phyloP scores from a whole-genome alignment of 2,329 filamentous ascomycete genomes.

The Epichloe coenophiala region DNA sequence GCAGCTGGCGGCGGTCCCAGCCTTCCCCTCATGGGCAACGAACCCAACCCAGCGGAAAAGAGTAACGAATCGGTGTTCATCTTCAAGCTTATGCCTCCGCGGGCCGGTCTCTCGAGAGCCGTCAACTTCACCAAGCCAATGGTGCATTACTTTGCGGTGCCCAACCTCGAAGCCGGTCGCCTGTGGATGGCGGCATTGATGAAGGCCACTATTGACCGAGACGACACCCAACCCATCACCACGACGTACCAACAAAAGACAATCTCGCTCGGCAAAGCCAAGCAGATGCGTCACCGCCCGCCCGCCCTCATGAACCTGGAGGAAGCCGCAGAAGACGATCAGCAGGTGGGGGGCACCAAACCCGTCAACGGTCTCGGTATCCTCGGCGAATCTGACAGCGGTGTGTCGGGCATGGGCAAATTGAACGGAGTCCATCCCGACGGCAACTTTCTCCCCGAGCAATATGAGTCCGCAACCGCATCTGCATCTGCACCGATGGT shows the following conservation, averaged over 20 bases:
- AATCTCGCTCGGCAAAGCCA: constrained; percentile 80
- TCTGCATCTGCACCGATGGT: constrained; percentile 9
- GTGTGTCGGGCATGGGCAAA: constrained; percentile 29
- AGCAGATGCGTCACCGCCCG: constrained; percentile 75
- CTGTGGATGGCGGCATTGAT: constrained; percentile 98
- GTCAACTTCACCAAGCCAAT: constrained; percentile 97
- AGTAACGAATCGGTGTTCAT: constrained; percentile 72
- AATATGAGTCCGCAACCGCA: constrained; percentile 7
- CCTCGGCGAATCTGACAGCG: constrained; percentile 29
- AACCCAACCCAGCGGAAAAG: constrained; percentile 25
- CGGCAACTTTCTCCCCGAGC: constrained; percentile 8
- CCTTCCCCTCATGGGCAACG: constrained; percentile 35
- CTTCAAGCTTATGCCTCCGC: constrained; percentile 91
- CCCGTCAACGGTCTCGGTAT: constrained; percentile 28
- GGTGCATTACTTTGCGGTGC: constrained; percentile 94
- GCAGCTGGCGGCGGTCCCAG: constrained; percentile 52
- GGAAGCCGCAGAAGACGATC: constrained; percentile 20
- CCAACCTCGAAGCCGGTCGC: constrained; percentile 74
- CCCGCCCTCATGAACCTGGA: constrained; percentile 71
- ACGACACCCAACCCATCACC: constrained; percentile 64
- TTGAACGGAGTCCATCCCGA: constrained; percentile 20
- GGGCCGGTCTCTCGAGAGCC: constrained; percentile 71
- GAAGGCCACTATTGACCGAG: constrained; percentile 96
- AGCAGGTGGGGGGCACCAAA: constrained; percentile 9
- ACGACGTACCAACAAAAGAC: constrained; percentile 96